These are phyloP conservation scores for Chaetoceros muelleri DNA, from an alignment of 108 stramenopile species.

Conservation along the genomic window DNA sequence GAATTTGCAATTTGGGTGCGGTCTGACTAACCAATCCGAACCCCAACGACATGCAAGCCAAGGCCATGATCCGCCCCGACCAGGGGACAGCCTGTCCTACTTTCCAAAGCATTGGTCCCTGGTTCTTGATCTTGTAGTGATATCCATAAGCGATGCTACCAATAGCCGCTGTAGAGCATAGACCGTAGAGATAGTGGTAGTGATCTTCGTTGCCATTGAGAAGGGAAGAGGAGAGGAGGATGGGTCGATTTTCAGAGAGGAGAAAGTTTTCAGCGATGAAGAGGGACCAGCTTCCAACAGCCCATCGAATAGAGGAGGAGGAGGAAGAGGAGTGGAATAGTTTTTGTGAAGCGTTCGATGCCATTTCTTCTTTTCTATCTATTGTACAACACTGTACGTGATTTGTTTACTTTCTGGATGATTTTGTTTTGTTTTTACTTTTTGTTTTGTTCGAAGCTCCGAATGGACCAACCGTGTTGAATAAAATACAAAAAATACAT, in stretches of 20 bases:
- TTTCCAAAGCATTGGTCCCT: constrained; percentile 20
- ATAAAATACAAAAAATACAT: not conserved
- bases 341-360: too few relatives aligned
- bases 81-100: constrained; percentile 9
- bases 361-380: too few relatives aligned
- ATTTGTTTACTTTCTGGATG: too few relatives aligned
- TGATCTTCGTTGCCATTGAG: constrained; percentile 45
- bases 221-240: too few relatives aligned
- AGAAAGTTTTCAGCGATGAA: constrained; percentile 79
- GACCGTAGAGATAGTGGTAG: constrained; percentile 70
- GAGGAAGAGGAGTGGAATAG: too few relatives aligned
- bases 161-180: constrained; percentile 67
- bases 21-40: constrained; percentile 62
- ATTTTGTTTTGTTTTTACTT: too few relatives aligned
- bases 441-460: too few relatives aligned
- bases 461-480: constrained; percentile 1
- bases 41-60: constrained; percentile 43
- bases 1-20: constrained; percentile 73
- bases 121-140: constrained; percentile 29
- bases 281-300: constrained; percentile 63
- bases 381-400: too few relatives aligned
- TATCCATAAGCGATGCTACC: constrained; percentile 61
- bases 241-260: constrained; percentile 81
- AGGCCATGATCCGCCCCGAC: constrained; percentile 24
- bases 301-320: constrained; percentile 51